phyloP scores from a whole-genome alignment of 495 filamentous ascomycete species.

The Penicillium herquei region DNA sequence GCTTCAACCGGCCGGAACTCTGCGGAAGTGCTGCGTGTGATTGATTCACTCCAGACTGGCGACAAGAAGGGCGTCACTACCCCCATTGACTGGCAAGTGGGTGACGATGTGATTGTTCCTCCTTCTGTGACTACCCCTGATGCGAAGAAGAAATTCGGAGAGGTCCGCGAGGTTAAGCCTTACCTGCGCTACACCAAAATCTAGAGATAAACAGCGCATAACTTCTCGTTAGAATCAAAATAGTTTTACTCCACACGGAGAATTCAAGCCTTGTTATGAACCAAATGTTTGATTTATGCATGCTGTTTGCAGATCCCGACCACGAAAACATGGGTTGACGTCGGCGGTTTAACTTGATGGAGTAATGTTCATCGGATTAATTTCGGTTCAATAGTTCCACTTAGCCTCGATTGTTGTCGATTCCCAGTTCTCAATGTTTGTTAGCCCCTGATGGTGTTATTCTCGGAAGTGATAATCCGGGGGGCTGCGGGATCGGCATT shows the following conservation, averaged over 20 bases:
- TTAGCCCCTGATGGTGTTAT: slow-evolving; percentile 15
- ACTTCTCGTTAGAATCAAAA: background rate
- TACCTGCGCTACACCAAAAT: slow-evolving; percentile 49
- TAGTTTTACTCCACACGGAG: background rate
- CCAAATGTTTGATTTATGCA: too few species aligned
- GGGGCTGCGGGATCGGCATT: slow-evolving; percentile 5
- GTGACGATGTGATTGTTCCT: slow-evolving; percentile 95
- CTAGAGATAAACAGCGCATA: slow-evolving; percentile 7
- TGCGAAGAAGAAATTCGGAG: slow-evolving; percentile 86
- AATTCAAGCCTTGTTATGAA: background rate
- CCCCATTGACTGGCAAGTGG: slow-evolving; percentile 86
- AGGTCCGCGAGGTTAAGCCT: slow-evolving; percentile 92
- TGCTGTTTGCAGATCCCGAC: too few species aligned
- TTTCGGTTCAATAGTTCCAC: background rate
- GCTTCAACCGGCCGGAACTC: slow-evolving; percentile 97
- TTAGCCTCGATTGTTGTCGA: background rate
- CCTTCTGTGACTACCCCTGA: slow-evolving; percentile 82
- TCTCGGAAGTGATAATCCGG: slow-evolving; percentile 21
- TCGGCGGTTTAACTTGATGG: background rate
- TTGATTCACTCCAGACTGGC: slow-evolving; percentile 95
- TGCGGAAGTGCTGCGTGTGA: slow-evolving; percentile 89
- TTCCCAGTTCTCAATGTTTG: background rate
- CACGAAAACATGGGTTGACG: too few species aligned
- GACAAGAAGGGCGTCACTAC: slow-evolving; percentile 95
- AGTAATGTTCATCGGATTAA: slow-evolving; percentile 2